Evolutionary conservation across 352 stramenopile genomes (phyloP).

Genomic region (Phytophthora fragariae): DNA sequence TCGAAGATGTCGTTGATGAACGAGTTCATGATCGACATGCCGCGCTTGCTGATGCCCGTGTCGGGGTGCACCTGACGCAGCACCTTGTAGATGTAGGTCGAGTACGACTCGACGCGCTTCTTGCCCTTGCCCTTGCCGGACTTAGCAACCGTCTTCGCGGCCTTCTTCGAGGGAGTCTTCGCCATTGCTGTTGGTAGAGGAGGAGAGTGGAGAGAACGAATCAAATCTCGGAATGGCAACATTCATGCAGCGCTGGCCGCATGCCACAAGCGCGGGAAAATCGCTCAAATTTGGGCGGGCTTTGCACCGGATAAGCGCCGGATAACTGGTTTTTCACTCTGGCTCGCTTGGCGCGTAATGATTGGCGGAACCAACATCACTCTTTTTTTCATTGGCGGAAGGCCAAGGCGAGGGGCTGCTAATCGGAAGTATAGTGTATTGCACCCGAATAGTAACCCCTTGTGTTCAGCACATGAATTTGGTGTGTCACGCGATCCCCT

Average conservation of each 20-base stretch:
- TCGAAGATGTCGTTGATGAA: constrained; percentile 99
- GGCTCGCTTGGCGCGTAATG: constrained; percentile 23
- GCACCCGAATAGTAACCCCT: background rate
- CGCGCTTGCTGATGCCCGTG: constrained; percentile 97
- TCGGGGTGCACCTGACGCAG: constrained; percentile 96
- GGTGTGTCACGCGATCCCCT: constrained; percentile 2
- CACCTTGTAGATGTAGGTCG: constrained; percentile 95
- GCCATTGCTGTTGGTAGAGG: constrained; percentile 72
- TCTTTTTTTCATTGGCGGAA: constrained; percentile 24
- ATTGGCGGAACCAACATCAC: constrained; percentile 37
- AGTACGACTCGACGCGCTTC: constrained; percentile 92
- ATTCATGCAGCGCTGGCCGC: background rate
- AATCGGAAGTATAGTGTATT: background rate
- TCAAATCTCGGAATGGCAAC: constrained; percentile 46
- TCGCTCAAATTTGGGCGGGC: constrained; percentile 18
- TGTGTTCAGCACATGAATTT: background rate
- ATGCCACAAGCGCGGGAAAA: constrained; percentile 22
- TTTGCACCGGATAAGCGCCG: background rate
- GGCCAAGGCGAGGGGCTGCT: constrained; percentile 2
- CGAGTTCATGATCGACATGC: constrained; percentile 99
- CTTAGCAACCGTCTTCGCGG: constrained; percentile 83
- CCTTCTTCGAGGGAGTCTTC: constrained; percentile 97
- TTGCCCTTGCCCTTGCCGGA: constrained; percentile 84
- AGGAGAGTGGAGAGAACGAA: constrained; percentile 36
- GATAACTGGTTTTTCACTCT: constrained; percentile 22